These are phyloP conservation scores for Botrytis aclada DNA, from an alignment of 2,329 filamentous ascomycete genomes.

Conservation along the genomic window DNA sequence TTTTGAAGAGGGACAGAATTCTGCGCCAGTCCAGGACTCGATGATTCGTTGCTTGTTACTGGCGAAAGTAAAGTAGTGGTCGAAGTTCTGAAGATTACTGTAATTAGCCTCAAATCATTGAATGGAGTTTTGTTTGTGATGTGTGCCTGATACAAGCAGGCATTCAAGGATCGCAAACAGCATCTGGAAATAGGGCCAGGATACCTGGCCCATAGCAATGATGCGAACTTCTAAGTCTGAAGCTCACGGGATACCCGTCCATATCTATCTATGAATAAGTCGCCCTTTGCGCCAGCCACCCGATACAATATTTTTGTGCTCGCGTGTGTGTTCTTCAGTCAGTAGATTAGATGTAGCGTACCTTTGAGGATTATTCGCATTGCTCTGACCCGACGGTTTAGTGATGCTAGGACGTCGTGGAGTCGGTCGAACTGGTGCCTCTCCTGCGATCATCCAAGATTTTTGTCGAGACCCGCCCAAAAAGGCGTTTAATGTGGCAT, in stretches of 20 bases:
- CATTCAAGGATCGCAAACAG: not conserved
- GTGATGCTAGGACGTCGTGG: slow-evolving; percentile 29
- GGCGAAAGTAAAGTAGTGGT: slow-evolving; percentile 45
- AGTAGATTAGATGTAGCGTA: slow-evolving; percentile 13
- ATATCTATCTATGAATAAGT: not conserved
- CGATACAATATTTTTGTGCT: not conserved
- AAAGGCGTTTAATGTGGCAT: slow-evolving; percentile 38
- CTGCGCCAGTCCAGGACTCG: slow-evolving; percentile 43
- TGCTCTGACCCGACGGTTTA: slow-evolving; percentile 23
- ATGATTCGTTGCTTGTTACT: slow-evolving; percentile 56
- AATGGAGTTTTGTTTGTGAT: not conserved
- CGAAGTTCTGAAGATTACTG: not conserved
- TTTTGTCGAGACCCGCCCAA: slow-evolving; percentile 37
- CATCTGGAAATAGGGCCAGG: not conserved
- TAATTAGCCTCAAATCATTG: slow-evolving; percentile 12
- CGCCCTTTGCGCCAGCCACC: not conserved
- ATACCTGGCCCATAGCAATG: not conserved
- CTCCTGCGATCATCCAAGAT: slow-evolving; percentile 37
- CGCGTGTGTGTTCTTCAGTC: not conserved
- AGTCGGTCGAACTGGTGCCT: slow-evolving; percentile 34
- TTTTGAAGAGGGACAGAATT: not conserved
- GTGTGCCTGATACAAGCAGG: not conserved
- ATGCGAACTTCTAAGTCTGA: not conserved
- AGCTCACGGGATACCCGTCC: not conserved
- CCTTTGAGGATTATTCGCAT: slow-evolving; percentile 24